Evolutionary conservation across 257 asterid genomes (phyloP).

Genomic region (Phtheirospermum japonicum): DNA sequence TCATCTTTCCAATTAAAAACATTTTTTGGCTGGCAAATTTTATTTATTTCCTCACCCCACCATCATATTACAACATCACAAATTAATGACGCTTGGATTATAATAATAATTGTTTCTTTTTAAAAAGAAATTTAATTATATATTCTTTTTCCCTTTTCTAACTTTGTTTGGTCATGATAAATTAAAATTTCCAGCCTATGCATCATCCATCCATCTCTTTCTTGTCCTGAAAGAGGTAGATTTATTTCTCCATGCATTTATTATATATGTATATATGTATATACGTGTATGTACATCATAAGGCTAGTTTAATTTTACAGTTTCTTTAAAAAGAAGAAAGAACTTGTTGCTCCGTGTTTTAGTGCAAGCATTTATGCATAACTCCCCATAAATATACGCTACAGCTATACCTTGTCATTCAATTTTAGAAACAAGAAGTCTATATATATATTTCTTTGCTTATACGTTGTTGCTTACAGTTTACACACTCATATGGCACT

Average conservation of each 20-base stretch:
- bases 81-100: slow-evolving; percentile 2
- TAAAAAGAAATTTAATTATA: neutral
- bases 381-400: neutral
- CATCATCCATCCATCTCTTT: neutral
- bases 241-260: slow-evolving; percentile 10
- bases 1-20: neutral
- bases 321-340: neutral
- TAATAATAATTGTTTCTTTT: neutral
- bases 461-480: slow-evolving; percentile 26
- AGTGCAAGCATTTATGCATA: slow-evolving; percentile 26
- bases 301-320: neutral
- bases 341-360: slow-evolving; percentile 6
- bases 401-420: slow-evolving; percentile 28
- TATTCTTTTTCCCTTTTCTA: neutral
- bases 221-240: neutral
- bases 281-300: too few species aligned
- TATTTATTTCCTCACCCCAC: slow-evolving; percentile 22
- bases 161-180: neutral
- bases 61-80: neutral
- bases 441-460: slow-evolving; percentile 28
- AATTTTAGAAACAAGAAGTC: slow-evolving; percentile 12
- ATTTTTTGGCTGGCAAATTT: slow-evolving; percentile 1
- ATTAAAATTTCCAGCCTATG: neutral
- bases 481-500: neutral
- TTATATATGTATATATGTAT: neutral